Evolutionary conservation across 2,329 filamentous ascomycete genomes (phyloP).

Genomic region (Aspergillus sp.): DNA sequence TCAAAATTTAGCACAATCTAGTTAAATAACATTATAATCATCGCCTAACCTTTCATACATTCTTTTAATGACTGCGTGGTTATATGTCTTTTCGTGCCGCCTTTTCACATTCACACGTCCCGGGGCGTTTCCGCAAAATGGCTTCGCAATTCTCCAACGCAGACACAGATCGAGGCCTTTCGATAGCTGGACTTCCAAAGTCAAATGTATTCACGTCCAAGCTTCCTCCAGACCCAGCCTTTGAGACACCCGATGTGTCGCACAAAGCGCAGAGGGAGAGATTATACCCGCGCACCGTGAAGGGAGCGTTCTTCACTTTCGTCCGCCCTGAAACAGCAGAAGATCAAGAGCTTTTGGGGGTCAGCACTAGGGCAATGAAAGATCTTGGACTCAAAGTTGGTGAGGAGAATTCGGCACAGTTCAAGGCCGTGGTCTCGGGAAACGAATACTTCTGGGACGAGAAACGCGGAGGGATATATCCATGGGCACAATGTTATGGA

Average conservation of each 20-base stretch:
- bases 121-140: slow-evolving; percentile 46
- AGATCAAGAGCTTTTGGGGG: slow-evolving; percentile 74
- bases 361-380: slow-evolving; percentile 74
- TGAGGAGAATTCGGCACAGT: slow-evolving; percentile 70
- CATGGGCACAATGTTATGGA: slow-evolving; percentile 98
- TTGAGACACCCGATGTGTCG: slow-evolving; percentile 76
- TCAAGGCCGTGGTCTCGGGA: slow-evolving; percentile 74
- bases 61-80: neutral
- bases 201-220: slow-evolving; percentile 64
- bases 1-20: neutral
- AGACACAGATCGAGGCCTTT: slow-evolving; percentile 26
- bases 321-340: slow-evolving; percentile 75
- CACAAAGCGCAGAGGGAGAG: slow-evolving; percentile 75
- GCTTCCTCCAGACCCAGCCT: slow-evolving; percentile 73
- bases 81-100: slow-evolving; percentile 27
- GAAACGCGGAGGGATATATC: slow-evolving; percentile 77
- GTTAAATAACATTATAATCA: neutral
- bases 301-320: slow-evolving; percentile 82
- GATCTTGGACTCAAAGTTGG: slow-evolving; percentile 74
- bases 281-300: slow-evolving; percentile 79
- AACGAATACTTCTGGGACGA: slow-evolving; percentile 78
- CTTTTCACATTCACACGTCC: slow-evolving; percentile 16
- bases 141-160: slow-evolving; percentile 41
- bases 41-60: neutral
- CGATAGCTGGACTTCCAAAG: slow-evolving; percentile 58